phyloP scores from a whole-genome alignment of 495 filamentous ascomycete genomes.

The Astrothelium macrocarpum region DNA sequence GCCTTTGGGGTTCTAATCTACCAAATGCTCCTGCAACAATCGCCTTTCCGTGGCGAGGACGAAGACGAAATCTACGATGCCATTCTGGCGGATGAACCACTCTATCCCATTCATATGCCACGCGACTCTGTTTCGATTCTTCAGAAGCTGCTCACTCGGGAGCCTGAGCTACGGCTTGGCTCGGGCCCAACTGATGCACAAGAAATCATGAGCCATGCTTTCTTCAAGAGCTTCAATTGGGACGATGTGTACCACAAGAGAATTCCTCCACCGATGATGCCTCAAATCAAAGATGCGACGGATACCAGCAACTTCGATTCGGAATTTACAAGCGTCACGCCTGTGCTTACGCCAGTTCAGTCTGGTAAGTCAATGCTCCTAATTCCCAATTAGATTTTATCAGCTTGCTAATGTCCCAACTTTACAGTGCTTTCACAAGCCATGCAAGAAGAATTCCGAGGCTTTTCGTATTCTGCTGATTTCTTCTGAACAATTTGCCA shows the following conservation, averaged over 20 bases:
- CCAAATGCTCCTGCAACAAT: slow-evolving; percentile 98
- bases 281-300: slow-evolving; percentile 76
- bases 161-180: slow-evolving; percentile 85
- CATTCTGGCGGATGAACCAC: slow-evolving; percentile 92
- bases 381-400: not conserved
- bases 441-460: slow-evolving; percentile 99
- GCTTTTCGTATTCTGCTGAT: slow-evolving; percentile 90
- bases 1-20: slow-evolving; percentile 99
- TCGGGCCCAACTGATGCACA: slow-evolving; percentile 96
- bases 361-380: slow-evolving; percentile 58
- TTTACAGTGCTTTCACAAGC: slow-evolving; percentile 81
- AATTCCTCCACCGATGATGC: slow-evolving; percentile 78
- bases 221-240: slow-evolving; percentile 97
- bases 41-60: slow-evolving; percentile 96
- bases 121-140: slow-evolving; percentile 95
- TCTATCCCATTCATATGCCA: slow-evolving; percentile 99
- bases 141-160: slow-evolving; percentile 92
- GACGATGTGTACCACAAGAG: slow-evolving; percentile 96
- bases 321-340: slow-evolving; percentile 97
- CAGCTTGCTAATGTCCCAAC: not conserved
- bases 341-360: slow-evolving; percentile 92
- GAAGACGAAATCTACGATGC: slow-evolving; percentile 99
- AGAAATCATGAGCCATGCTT: slow-evolving; percentile 97
- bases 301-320: slow-evolving; percentile 99
- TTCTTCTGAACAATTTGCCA: slow-evolving; percentile 37